These are phyloP conservation scores for Atkinsonella texensis DNA, from an alignment of 2,329 filamentous ascomycete genomes.

Conservation along the genomic window DNA sequence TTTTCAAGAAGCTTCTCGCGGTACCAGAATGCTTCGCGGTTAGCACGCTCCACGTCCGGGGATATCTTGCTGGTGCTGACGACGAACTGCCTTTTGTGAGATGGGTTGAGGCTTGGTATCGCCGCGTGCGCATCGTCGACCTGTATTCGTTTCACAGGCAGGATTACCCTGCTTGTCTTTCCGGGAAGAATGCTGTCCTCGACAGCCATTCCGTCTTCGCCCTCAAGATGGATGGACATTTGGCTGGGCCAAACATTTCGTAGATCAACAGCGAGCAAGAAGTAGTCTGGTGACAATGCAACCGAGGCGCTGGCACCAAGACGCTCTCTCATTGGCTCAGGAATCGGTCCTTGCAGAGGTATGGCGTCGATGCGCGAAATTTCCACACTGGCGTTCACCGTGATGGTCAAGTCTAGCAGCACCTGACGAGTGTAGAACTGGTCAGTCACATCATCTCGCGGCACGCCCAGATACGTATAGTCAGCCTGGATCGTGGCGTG, in stretches of 20 bases:
- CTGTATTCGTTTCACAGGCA: slow-evolving; percentile 65
- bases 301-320: slow-evolving; percentile 21
- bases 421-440: slow-evolving; percentile 78
- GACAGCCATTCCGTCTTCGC: slow-evolving; percentile 34
- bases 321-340: slow-evolving; percentile 44
- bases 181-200: slow-evolving; percentile 51
- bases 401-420: slow-evolving; percentile 69
- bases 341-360: slow-evolving; percentile 57
- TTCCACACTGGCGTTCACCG: slow-evolving; percentile 85
- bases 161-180: slow-evolving; percentile 60
- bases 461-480: slow-evolving; percentile 68
- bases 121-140: slow-evolving; percentile 64
- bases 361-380: slow-evolving; percentile 68
- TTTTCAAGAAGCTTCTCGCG: slow-evolving; percentile 65
- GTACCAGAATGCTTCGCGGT: slow-evolving; percentile 83
- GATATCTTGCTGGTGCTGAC: slow-evolving; percentile 70
- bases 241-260: slow-evolving; percentile 83
- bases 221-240: slow-evolving; percentile 52
- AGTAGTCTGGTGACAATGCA: slow-evolving; percentile 49
- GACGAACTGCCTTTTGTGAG: slow-evolving; percentile 83
- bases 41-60: slow-evolving; percentile 65
- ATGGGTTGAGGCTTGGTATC: slow-evolving; percentile 69
- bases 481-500: slow-evolving; percentile 72
- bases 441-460: slow-evolving; percentile 53
- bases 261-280: slow-evolving; percentile 70